Evolutionary conservation across 345 rosid species (phyloP).

Genomic region (Eutrema japonicum): DNA sequence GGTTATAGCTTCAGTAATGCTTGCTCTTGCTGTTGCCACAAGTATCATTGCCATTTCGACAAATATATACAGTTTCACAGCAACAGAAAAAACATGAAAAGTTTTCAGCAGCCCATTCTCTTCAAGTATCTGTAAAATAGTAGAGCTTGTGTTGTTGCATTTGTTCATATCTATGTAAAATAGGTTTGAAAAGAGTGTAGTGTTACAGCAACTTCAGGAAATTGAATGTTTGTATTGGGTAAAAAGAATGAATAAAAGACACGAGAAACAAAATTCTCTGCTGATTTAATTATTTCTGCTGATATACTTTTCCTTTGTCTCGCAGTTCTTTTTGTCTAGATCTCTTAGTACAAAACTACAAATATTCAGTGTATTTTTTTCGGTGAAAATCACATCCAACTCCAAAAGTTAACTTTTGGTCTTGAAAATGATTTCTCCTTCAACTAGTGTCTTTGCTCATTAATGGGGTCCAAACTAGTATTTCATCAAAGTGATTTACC

Average conservation of each 20-base stretch:
- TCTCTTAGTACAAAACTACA: too few species aligned
- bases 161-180: slow-evolving; percentile 31
- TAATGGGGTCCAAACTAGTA: background rate
- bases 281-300: background rate
- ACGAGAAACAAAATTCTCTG: background rate
- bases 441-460: background rate
- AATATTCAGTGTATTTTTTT: background rate
- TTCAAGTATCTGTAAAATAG: slow-evolving; percentile 27
- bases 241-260: background rate
- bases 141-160: slow-evolving; percentile 6
- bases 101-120: background rate
- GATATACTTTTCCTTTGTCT: too few species aligned
- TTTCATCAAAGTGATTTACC: slow-evolving; percentile 1
- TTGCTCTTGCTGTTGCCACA: slow-evolving; percentile 48
- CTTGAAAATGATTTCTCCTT: background rate
- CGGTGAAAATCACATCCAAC: background rate
- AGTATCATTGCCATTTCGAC: slow-evolving; percentile 51
- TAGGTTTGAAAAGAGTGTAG: slow-evolving; percentile 28
- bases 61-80: slow-evolving; percentile 41
- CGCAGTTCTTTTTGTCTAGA: too few species aligned
- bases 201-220: background rate
- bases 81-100: slow-evolving; percentile 26
- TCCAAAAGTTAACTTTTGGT: background rate
- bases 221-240: background rate
- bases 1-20: slow-evolving; percentile 48